Evolutionary conservation across 768 basidiomycete genomes (phyloP), one percentile per base, ranked within the genome.

Genomic region (Termitomyces sp.): DNA sequence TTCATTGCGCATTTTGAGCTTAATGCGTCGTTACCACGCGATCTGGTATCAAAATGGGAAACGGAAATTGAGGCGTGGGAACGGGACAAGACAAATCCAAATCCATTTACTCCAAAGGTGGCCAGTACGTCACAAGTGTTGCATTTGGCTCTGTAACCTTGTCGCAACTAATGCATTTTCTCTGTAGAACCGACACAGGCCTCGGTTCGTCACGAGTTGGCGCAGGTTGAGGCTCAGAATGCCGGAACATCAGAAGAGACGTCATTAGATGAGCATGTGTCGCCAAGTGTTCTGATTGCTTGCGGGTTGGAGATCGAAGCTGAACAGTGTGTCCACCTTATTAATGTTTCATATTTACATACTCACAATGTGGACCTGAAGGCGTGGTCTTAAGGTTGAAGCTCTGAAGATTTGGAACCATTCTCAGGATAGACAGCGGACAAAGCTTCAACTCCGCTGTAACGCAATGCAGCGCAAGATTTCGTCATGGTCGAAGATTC

Each of bases 311-410:
- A 61, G 9, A 32, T 61, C 1, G 62, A 63, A 25, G 54, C 46
- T n/a, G 60, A 63, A 41, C 60, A 62, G 63, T 64, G 50, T 29
- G 63, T 50, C 18, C 10, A 27, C 39, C 1, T 22, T 25, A 12
- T 33, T 23, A n/a, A 4, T 22, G 18, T 16, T 27, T 18, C 2
- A n/a, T n/a, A n/a, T n/a, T 2, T 36, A 22, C 15, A 32, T 13
- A 15, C 35, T 32, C 39, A 25, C 7, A 29, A 10, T 13, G 15
- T 49, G 36, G 18, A 9, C n/a, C 6, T 7, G 5, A 35, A 61
- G 60, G 36, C 29, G 52, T 9, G 25, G 15, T 23, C 47, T 62
- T 16, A 42, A n/a, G 18, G 47, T 16, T 12, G 54, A 59, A n/a
- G 40, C 40, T 12, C n/a, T 43, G 10, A 40, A 40, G 16, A 40